Conservation (phyloP, 495 filamentous ascomycete genomes). For the Bombardia bombarda region DNA sequence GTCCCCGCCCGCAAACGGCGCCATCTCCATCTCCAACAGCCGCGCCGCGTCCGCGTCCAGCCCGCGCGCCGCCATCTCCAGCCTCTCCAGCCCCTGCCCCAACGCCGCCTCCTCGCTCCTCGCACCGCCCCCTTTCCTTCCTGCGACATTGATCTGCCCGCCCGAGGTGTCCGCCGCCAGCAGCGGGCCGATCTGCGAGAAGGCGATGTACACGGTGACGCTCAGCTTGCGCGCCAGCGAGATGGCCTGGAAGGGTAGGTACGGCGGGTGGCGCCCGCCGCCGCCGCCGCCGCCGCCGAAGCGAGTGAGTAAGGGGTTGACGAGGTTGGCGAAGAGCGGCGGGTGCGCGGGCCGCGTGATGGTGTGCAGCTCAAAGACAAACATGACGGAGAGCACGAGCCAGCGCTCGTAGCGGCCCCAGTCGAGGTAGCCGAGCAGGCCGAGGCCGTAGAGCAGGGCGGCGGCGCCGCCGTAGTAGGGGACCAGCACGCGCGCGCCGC, state of each 20-base stretch:
- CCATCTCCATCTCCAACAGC: constrained; percentile 67
- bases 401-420: constrained; percentile 90
- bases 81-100: constrained; percentile 43
- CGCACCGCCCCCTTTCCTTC: neutral
- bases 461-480: constrained; percentile 61
- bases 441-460: constrained; percentile 55
- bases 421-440: constrained; percentile 71
- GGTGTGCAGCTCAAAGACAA: constrained; percentile 64
- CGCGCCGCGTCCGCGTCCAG: constrained; percentile 61
- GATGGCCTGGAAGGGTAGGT: constrained; percentile 85
- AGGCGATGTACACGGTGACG: constrained; percentile 80
- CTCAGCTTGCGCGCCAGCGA: constrained; percentile 65
- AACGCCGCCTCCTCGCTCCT: constrained; percentile 27
- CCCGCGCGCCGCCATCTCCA: constrained; percentile 45
- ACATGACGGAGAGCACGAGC: constrained; percentile 58
- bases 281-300: too few relatives aligned
- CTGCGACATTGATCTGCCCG: constrained; percentile 16
- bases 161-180: constrained; percentile 32
- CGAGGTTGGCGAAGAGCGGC: constrained; percentile 43
- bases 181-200: constrained; percentile 72
- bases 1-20: constrained; percentile 76
- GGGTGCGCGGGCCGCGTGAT: constrained; percentile 60
- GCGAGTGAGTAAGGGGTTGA: constrained; percentile 54
- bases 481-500: constrained; percentile 47
- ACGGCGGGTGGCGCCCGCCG: constrained; percentile 47